phyloP scores from a whole-genome alignment of 2,329 filamentous ascomycete genomes.

The Trichoderma lentiforme region DNA sequence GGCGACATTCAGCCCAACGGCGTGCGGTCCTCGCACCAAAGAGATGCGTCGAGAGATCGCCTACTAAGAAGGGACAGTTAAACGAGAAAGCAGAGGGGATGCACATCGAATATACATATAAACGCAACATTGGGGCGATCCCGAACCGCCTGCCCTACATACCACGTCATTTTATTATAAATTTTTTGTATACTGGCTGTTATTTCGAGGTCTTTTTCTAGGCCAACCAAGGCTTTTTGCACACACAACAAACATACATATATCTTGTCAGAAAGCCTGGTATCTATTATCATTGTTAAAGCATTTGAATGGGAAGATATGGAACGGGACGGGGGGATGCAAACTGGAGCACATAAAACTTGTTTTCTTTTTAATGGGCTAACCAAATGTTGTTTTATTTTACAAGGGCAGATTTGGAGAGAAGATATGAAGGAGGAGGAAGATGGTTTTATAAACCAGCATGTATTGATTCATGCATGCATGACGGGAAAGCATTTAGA shows the following conservation, averaged over 20 bases:
- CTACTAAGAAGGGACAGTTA: not conserved
- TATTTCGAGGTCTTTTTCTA: not conserved
- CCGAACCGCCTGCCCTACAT: not conserved
- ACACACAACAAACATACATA: not conserved
- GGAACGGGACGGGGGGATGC: not conserved
- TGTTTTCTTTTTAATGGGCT: not conserved
- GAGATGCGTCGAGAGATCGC: constrained; percentile 5
- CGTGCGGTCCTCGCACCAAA: constrained; percentile 25
- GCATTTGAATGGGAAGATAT: not conserved
- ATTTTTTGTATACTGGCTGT: not conserved
- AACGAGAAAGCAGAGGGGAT: not conserved
- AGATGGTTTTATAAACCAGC: not conserved
- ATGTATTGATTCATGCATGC: not conserved
- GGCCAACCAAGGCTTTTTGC: not conserved
- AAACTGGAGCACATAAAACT: not conserved
- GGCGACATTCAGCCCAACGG: constrained; percentile 39
- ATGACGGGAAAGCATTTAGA: constrained; percentile 3
- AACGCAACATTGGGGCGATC: not conserved
- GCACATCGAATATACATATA: not conserved
- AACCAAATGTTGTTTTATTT: not conserved
- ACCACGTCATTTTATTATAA: not conserved
- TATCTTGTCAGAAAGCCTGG: not conserved
- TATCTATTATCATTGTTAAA: not conserved
- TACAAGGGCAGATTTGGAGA: not conserved
- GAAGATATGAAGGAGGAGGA: not conserved